Conservation (phyloP, 352 stramenopile genomes). For the Pythium utonaiense region DNA sequence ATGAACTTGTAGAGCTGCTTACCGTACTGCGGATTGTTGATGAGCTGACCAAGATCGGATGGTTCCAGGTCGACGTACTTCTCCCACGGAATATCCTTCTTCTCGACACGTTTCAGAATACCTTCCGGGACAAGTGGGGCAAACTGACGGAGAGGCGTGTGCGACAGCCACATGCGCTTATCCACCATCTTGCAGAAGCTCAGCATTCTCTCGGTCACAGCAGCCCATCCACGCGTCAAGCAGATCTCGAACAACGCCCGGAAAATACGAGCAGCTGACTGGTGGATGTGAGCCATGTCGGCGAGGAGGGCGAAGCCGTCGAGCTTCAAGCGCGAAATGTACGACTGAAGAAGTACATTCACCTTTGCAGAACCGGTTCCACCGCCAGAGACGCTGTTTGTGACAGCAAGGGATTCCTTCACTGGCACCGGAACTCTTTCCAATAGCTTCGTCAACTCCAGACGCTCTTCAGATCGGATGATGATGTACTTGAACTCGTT, state of each 20-base stretch:
- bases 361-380: conserved; percentile 93
- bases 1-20: conserved; percentile 97
- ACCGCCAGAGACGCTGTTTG: conserved; percentile 31
- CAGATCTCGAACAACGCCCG: conserved; percentile 99
- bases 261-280: conserved; percentile 98
- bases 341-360: conserved; percentile 99
- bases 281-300: conserved; percentile 99
- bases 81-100: conserved; percentile 98
- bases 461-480: conserved; percentile 97
- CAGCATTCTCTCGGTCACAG: conserved; percentile 93
- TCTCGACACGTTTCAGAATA: conserved; percentile 96
- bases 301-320: conserved; percentile 97
- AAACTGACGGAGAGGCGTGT: conserved; percentile 98
- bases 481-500: conserved; percentile 99
- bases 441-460: conserved; percentile 97
- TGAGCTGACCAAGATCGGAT: conserved; percentile 95
- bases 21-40: conserved; percentile 98
- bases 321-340: conserved; percentile 97
- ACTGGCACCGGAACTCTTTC: conserved; percentile 98
- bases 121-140: conserved; percentile 90
- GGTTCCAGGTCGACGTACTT: conserved; percentile 97
- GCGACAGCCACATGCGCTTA: conserved; percentile 96
- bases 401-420: conserved; percentile 90
- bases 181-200: conserved; percentile 99
- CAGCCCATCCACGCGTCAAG: conserved; percentile 93